Evolutionary conservation across 352 stramenopile genomes (phyloP), one percentile per base, ranked within the genome.

Genomic region (Phytophthora meadii): DNA sequence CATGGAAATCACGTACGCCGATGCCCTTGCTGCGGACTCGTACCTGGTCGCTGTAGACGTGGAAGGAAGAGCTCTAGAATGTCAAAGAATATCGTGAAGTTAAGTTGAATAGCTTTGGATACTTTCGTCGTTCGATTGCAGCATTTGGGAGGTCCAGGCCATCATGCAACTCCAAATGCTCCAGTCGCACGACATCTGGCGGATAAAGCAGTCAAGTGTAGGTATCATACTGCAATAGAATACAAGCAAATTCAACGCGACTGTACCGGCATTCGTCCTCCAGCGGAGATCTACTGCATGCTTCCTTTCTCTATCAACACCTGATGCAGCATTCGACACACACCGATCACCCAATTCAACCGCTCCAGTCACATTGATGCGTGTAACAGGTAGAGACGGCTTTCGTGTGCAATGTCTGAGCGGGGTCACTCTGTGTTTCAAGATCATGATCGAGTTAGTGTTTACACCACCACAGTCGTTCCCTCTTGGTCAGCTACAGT

Each of bases 91-190:
- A 5, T 30, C n/a, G n/a, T n/a, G n/a, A n/a, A n/a, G n/a, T 8
- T 30, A 8, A 30, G 27, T 25, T 22, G 22, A 34, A 56, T 22
- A 49, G 17, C n/a, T 49, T 49, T 41, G 45, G 41, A 40, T 34
- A 54, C 28, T 49, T 52, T 61, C 42, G 49, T 67, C 42, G 49
- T 52, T 25, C 32, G 5, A 34, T 66, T 60, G 49, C 27, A 42
- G 37, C 24, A 15, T 61, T 67, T 28, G 44, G 59, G 59, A 66
- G 59, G 49, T 67, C 59, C 59, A 51, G 39, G 17, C n/a, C n/a
- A n/a, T n/a, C n/a, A n/a, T n/a, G 9, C 30, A 36, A 36, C 30
- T 36, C 30, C 22, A 19, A 22, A 47, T 65, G 47, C 50, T 42
- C 49, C 27, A 65, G 57, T 58, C 56, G 57, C 14, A 49, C 39